Conservation (phyloP, 805 yeast species). For the Lachancea nothofagi region DNA sequence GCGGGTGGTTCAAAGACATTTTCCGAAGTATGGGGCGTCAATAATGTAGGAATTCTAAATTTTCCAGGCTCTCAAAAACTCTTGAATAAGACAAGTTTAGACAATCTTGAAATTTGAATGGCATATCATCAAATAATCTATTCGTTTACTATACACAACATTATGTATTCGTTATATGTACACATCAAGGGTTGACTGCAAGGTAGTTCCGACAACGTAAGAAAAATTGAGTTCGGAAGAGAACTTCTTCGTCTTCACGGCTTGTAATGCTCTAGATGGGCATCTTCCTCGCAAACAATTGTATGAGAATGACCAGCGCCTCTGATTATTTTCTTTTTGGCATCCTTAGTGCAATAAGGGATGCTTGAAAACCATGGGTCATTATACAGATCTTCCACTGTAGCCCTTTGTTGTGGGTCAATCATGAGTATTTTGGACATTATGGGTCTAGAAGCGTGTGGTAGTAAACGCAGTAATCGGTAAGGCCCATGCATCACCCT, state of each 20-base stretch:
- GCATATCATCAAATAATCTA: not conserved
- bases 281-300: conserved; percentile 42
- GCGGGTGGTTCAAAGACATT: conserved; percentile 28
- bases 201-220: no score
- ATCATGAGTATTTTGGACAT: conserved; percentile 59
- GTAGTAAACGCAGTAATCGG: conserved; percentile 70
- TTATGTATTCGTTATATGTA: conserved; percentile 4
- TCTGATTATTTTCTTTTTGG: conserved; percentile 35
- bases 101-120: not conserved
- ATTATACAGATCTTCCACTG: conserved; percentile 55
- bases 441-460: conserved; percentile 78
- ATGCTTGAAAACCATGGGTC: conserved; percentile 72
- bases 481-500: conserved; percentile 78
- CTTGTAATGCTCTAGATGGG: conserved; percentile 41
- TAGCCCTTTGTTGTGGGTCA: conserved; percentile 58
- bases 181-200: no score
- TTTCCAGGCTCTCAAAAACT: conserved; percentile 21
- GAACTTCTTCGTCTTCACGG: no score
- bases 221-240: not conserved
- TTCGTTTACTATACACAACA: conserved; percentile 1
- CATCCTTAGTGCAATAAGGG: conserved; percentile 51
- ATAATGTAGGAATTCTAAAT: conserved; percentile 25
- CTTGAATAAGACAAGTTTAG: conserved; percentile 5
- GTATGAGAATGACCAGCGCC: conserved; percentile 51
- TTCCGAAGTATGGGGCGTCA: conserved; percentile 33